Conservation (phyloP, 2,329 filamentous ascomycete species). For the Hymenoscyphus albidus region DNA sequence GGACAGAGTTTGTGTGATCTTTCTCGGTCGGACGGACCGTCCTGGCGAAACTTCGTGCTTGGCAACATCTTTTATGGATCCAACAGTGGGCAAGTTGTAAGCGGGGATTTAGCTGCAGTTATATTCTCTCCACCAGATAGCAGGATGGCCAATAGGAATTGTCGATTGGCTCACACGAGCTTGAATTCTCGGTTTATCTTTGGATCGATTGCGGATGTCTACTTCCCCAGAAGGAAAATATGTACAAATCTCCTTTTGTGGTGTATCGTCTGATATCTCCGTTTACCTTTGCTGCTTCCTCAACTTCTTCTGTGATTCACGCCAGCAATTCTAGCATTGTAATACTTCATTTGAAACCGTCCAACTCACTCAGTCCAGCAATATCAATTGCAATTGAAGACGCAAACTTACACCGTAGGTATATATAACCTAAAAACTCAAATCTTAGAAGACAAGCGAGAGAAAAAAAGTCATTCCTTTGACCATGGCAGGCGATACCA, state of each 20-base stretch:
- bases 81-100: neutral
- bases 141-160: neutral
- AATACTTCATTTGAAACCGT: neutral
- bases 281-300: neutral
- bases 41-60: conserved; percentile 1
- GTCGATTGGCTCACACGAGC: neutral
- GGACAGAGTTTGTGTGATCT: neutral
- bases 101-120: neutral
- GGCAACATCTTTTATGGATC: neutral
- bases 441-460: neutral
- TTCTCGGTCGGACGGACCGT: neutral
- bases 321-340: neutral
- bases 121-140: conserved; percentile 1
- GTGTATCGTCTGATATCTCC: neutral
- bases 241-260: neutral
- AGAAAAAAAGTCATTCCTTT: neutral
- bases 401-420: neutral
- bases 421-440: neutral
- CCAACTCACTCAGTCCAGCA: neutral
- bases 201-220: neutral
- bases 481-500: neutral
- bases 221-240: neutral
- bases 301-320: neutral
- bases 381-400: neutral
- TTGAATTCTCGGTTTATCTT: conserved; percentile 1